Conservation (phyloP, 1,139 yeast genomes). For the Nakaseomyces kungkrabaensis region DNA sequence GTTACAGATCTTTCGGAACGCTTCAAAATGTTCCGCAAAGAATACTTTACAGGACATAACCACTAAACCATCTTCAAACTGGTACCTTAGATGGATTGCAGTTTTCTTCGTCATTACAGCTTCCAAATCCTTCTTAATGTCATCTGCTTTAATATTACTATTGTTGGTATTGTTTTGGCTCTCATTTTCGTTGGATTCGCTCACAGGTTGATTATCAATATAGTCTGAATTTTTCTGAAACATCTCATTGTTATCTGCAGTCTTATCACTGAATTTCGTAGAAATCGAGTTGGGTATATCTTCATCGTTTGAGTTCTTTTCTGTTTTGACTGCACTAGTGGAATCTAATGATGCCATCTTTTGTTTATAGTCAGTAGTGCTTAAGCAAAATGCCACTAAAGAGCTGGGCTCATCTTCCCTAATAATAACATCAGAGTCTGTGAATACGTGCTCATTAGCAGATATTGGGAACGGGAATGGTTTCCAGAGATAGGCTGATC, state of each 20-base stretch:
- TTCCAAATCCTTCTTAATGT: conserved; percentile 35
- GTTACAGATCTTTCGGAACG: conserved; percentile 77
- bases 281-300: background rate
- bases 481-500: conserved; percentile 93
- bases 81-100: conserved; percentile 85
- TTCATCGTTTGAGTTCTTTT: background rate
- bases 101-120: conserved; percentile 66
- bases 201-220: conserved; percentile 3
- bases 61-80: conserved; percentile 78
- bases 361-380: conserved; percentile 70
- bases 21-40: conserved; percentile 94
- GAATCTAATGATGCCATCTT: conserved; percentile 34
- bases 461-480: conserved; percentile 78
- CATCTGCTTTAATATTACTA: background rate
- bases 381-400: conserved; percentile 81
- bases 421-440: conserved; percentile 87
- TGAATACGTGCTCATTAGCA: conserved; percentile 80
- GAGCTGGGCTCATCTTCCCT: conserved; percentile 97
- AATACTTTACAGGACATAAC: conserved; percentile 85
- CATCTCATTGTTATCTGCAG: background rate
- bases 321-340: background rate
- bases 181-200: background rate
- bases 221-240: background rate
- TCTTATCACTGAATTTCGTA: background rate
- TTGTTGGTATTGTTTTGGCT: background rate